A percentile compares a stretch with the other conserved stretches of the same genome.
These are phyloP conservation scores for Scheffersomyces insectosa DNA, from an alignment of 1,139 yeast genomes.

Conservation along the genomic window DNA sequence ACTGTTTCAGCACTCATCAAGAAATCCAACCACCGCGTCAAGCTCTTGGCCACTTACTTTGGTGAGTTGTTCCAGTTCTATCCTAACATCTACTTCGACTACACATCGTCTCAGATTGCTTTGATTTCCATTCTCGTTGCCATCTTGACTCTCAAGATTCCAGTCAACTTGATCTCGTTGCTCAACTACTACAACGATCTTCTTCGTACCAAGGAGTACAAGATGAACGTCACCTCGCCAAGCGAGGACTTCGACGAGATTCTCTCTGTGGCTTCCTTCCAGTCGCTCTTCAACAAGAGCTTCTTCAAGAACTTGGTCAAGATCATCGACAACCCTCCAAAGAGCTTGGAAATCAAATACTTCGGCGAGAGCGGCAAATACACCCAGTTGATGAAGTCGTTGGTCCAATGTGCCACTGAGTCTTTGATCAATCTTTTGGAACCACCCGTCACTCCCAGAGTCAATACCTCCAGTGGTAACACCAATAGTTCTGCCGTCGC, in stretches of 20 bases:
- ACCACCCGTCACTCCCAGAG: conserved; percentile 19
- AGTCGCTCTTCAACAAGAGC: conserved; percentile 23
- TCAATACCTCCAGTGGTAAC: conserved; percentile 2
- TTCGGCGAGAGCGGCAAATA: conserved; percentile 39
- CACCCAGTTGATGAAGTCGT: conserved; percentile 37
- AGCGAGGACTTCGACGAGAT: conserved; percentile 12
- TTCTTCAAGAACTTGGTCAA: conserved; percentile 36
- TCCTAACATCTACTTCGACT: conserved; percentile 56
- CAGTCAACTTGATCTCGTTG: conserved; percentile 24
- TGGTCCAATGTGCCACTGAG: conserved; percentile 34
- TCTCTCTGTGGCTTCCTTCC: conserved; percentile 21
- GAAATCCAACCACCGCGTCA: conserved; percentile 44
- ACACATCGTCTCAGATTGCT: conserved; percentile 57
- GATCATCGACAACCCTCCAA: conserved; percentile 48
- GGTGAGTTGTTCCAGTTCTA: conserved; percentile 69
- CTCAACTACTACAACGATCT: conserved; percentile 23
- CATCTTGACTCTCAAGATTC: conserved; percentile 22
- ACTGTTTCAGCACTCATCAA: conserved; percentile 26
- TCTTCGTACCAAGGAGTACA: conserved; percentile 11
- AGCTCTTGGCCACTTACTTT: conserved; percentile 56
- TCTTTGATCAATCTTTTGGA: conserved; percentile 16
- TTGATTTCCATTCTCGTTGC: conserved; percentile 28
- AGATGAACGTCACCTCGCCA: not conserved
- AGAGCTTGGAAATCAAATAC: conserved; percentile 43
- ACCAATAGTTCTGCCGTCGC: not conserved